These are phyloP conservation scores for Fraxinus ornus DNA, from an alignment of 305 asterid genomes.

Conservation along the genomic window DNA sequence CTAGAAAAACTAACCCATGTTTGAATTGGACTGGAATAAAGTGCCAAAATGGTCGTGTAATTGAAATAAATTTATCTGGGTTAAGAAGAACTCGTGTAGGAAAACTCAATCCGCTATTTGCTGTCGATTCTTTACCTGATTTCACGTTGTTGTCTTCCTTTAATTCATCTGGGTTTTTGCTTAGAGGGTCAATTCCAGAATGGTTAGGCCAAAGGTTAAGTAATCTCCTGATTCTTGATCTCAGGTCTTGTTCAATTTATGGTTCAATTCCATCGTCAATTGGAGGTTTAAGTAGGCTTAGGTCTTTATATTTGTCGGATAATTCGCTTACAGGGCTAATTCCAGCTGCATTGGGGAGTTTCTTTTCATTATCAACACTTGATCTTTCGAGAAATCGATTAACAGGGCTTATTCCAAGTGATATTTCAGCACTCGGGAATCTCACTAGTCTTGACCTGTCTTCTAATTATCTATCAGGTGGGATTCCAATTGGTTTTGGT, in stretches of 20 bases:
- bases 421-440: constrained; percentile 40
- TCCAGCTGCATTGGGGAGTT: constrained; percentile 38
- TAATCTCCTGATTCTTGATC: constrained; percentile 44
- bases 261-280: constrained; percentile 48
- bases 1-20: constrained; percentile 39
- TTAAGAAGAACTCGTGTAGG: constrained; percentile 35
- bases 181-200: constrained; percentile 40
- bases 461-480: constrained; percentile 54
- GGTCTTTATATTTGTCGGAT: constrained; percentile 24
- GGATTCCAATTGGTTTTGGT: constrained; percentile 45
- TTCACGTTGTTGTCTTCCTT: constrained; percentile 26
- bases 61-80: constrained; percentile 34
- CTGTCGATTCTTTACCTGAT: constrained; percentile 35
- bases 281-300: constrained; percentile 33
- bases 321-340: constrained; percentile 46
- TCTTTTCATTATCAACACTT: constrained; percentile 31
- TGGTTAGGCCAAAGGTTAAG: constrained; percentile 36
- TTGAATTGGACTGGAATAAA: constrained; percentile 48
- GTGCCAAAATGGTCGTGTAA: constrained; percentile 39
- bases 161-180: constrained; percentile 45
- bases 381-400: constrained; percentile 42
- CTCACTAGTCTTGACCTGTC: constrained; percentile 60
- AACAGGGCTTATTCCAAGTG: constrained; percentile 43
- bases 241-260: constrained; percentile 39
- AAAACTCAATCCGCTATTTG: constrained; percentile 32